Base-by-base conservation (phyloP, 2,329 filamentous ascomycete genomes). In the Colletotrichum sansevieriae region DNA sequence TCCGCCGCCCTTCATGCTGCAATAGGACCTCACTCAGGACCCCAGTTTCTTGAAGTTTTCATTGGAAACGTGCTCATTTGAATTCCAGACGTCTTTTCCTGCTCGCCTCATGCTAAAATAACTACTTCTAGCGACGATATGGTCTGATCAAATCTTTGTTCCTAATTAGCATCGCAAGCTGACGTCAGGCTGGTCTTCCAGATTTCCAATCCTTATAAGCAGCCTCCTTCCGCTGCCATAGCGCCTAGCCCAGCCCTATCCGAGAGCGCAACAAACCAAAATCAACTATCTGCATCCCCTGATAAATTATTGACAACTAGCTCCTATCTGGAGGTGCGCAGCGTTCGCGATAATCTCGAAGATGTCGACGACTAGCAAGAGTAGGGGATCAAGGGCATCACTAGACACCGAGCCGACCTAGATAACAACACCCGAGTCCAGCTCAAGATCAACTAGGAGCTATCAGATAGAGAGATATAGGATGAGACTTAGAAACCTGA, bases 111-210 rank as follows among this genome's bases (percentile, higher is more conserved):
- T 20, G 44, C 44, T 5, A 46, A 1, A 46, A 46, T 46, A 20
- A 20, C 44, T 46, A 9, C 44, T 46, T 20, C 44, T 20, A 20
- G 44, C 44, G 44, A 46, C 44, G 44, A 46, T 11, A 12, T 46
- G n/a, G n/a, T 46, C 44, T 3, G 44, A 20, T 46, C 44, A 46
- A 20, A 12, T 20, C n/a, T 46, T 46, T 20, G 44, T 46, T 46
- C 44, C 44, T 46, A 20, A 46, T 46, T 46, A 11, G 44, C 44
- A 46, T 46, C 44, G 12, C n/a, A 20, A 46, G 44, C 44, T 46
- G 2, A 46, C n/a, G 7, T 20, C 4, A 12, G 11, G n/a, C 3
- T 20, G 6, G 18, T 20, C 44, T 18, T 20, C 12, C 44, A 46
- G 44, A 46, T 46, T 46, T 20, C 44, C 9, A 20, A 9, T 5